A percentile compares a stretch with the other conserved stretches of the same genome.
phyloP scores from a whole-genome alignment of 345 rosid genomes.

The Salix dunnii region DNA sequence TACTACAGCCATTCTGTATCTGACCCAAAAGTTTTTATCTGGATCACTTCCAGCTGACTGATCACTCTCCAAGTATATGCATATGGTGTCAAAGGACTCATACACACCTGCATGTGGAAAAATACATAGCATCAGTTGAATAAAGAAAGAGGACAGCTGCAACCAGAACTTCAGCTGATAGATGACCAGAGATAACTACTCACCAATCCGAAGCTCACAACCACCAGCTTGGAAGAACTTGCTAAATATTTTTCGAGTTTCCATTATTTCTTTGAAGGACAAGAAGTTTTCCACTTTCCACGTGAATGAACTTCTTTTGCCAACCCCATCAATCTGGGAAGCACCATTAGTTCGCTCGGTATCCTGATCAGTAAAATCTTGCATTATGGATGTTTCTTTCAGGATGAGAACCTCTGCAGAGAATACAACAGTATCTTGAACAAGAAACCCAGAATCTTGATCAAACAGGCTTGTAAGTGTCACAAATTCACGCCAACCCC shows the following conservation, averaged over 20 bases:
- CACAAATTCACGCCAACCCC: slow-evolving; percentile 99
- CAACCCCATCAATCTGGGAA: slow-evolving; percentile 49
- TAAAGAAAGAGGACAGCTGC: slow-evolving; percentile 15
- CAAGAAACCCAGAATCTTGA: slow-evolving; percentile 98
- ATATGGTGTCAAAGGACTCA: slow-evolving; percentile 97
- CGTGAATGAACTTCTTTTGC: slow-evolving; percentile 80
- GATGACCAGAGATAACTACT: slow-evolving; percentile 29
- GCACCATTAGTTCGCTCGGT: slow-evolving; percentile 41
- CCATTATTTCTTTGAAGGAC: slow-evolving; percentile 98
- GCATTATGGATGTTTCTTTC: slow-evolving; percentile 83
- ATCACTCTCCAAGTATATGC: slow-evolving; percentile 98
- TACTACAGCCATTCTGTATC: slow-evolving; percentile 93
- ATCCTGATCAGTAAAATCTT: slow-evolving; percentile 64
- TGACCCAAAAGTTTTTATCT: slow-evolving; percentile 99
- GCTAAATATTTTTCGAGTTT: slow-evolving; percentile 97
- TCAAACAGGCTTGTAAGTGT: slow-evolving; percentile 96
- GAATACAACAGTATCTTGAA: slow-evolving; percentile 88
- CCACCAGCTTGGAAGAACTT: slow-evolving; percentile 99
- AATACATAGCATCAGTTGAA: slow-evolving; percentile 27
- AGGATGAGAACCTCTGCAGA: slow-evolving; percentile 99
- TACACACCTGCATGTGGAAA: slow-evolving; percentile 81
- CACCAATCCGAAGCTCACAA: slow-evolving; percentile 98
- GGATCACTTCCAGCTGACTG: slow-evolving; percentile 86
- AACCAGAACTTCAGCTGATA: slow-evolving; percentile 18
- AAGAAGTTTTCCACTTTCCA: slow-evolving; percentile 99